These are phyloP conservation scores for Fusarium denticulatum DNA, from an alignment of 2,329 filamentous ascomycete genomes.

Conservation along the genomic window DNA sequence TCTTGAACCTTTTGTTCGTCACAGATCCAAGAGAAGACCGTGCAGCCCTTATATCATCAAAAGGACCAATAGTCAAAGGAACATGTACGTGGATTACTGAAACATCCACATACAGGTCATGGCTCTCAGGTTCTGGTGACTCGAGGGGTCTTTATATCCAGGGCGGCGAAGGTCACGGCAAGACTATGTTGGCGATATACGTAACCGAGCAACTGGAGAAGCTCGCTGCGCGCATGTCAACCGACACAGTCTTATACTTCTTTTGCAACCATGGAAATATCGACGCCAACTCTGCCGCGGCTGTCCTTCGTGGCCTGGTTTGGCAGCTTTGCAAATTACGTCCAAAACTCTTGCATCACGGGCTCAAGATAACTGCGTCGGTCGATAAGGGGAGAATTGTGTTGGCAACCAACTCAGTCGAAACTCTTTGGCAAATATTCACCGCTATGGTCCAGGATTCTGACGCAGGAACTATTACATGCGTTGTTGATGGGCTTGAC, in stretches of 20 bases:
- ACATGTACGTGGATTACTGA: not conserved
- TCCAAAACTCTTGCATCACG: not conserved
- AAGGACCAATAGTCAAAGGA: not conserved
- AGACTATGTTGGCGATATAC: conserved; percentile 11
- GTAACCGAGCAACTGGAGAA: conserved; percentile 7
- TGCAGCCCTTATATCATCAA: not conserved
- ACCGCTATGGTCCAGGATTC: not conserved
- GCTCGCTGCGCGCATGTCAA: not conserved
- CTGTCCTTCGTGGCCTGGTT: conserved; percentile 7
- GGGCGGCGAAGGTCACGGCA: conserved; percentile 2
- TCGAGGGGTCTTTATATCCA: not conserved
- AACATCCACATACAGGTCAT: not conserved
- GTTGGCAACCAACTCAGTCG: not conserved
- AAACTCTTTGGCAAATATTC: conserved; percentile 17
- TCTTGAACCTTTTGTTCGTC: not conserved
- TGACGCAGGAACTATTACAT: not conserved
- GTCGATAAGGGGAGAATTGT: not conserved
- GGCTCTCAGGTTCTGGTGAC: not conserved
- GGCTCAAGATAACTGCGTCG: not conserved
- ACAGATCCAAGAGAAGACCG: conserved; percentile 9
- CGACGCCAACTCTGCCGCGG: not conserved
- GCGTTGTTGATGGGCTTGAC: conserved; percentile 14
- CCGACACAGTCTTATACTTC: conserved; percentile 9
- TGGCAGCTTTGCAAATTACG: conserved; percentile 14
- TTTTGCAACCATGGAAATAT: conserved; percentile 16